These are phyloP conservation scores for Fomitopsis pulvina DNA, from an alignment of 768 basidiomycete genomes.

Conservation along the genomic window DNA sequence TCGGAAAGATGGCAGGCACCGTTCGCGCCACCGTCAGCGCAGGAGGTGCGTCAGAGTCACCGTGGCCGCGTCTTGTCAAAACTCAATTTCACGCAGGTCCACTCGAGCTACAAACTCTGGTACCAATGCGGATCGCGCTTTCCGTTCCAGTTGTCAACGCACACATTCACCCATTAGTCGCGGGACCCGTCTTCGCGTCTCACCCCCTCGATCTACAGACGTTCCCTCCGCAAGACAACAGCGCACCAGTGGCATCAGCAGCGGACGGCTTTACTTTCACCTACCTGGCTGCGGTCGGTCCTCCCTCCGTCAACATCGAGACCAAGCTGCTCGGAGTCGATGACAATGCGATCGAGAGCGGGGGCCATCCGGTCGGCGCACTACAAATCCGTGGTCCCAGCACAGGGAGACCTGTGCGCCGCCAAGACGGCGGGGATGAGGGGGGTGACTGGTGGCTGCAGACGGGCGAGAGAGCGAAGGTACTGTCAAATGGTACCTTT, in stretches of 20 bases:
- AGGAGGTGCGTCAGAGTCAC: conserved; percentile 45
- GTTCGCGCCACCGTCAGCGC: conserved; percentile 66
- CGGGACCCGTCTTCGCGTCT: conserved; percentile 75
- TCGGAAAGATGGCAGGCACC: conserved; percentile 55
- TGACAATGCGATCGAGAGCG: conserved; percentile 58
- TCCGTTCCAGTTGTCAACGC: conserved; percentile 70
- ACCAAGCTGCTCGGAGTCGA: conserved; percentile 67
- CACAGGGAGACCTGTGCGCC: conserved; percentile 47
- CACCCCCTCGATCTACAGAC: conserved; percentile 84
- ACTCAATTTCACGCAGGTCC: conserved; percentile 40
- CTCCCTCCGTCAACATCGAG: conserved; percentile 83
- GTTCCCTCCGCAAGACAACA: conserved; percentile 33
- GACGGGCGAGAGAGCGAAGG: conserved; percentile 26
- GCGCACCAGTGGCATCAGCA: conserved; percentile 7
- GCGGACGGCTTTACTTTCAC: conserved; percentile 30
- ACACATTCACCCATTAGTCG: conserved; percentile 53
- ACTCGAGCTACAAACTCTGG: conserved; percentile 42
- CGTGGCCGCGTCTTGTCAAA: not conserved
- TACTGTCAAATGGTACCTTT: conserved; percentile 31
- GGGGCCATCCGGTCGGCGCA: conserved; percentile 57
- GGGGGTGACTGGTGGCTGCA: conserved; percentile 24
- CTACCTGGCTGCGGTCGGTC: conserved; percentile 53
- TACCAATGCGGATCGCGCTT: conserved; percentile 64
- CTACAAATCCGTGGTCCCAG: conserved; percentile 68
- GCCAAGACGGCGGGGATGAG: conserved; percentile 32